These are phyloP conservation scores for Mucor ambiguus DNA, from an alignment of 371 early-diverging fungal species.

Conservation along the genomic window DNA sequence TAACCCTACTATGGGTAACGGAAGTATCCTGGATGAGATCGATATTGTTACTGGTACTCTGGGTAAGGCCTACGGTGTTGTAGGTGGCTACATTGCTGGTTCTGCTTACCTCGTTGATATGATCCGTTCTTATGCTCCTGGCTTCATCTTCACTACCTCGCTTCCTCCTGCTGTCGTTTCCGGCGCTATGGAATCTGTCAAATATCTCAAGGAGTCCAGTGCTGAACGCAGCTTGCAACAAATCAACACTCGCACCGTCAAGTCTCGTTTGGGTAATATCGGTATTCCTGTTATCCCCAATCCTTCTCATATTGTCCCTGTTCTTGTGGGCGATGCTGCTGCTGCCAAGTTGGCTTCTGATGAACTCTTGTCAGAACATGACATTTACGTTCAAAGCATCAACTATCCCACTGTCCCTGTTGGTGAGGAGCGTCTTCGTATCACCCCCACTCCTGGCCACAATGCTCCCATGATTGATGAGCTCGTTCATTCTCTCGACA, in stretches of 20 bases:
- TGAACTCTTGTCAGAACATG: conserved; percentile 83
- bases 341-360: conserved; percentile 91
- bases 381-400: conserved; percentile 97
- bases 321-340: conserved; percentile 96
- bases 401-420: conserved; percentile 98
- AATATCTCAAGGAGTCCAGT: conserved; percentile 83
- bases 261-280: conserved; percentile 76
- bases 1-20: conserved; percentile 56
- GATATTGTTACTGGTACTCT: conserved; percentile 98
- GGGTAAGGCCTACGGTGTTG: conserved; percentile 98
- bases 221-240: conserved; percentile 92
- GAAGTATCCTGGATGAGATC: conserved; percentile 83
- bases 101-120: conserved; percentile 91
- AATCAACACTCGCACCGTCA: conserved; percentile 85
- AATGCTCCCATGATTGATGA: conserved; percentile 77
- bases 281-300: conserved; percentile 98
- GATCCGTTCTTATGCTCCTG: conserved; percentile 98
- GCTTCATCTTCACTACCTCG: conserved; percentile 99
- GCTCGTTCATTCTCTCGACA: conserved; percentile 81
- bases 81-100: conserved; percentile 97
- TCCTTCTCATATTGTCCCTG: conserved; percentile 98
- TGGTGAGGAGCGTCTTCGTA: conserved; percentile 96
- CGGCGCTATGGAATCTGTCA: conserved; percentile 91
- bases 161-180: conserved; percentile 94
- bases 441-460: conserved; percentile 98